Conservation (phyloP, 495 filamentous ascomycete species). For the Pyrenula aspistea region DNA sequence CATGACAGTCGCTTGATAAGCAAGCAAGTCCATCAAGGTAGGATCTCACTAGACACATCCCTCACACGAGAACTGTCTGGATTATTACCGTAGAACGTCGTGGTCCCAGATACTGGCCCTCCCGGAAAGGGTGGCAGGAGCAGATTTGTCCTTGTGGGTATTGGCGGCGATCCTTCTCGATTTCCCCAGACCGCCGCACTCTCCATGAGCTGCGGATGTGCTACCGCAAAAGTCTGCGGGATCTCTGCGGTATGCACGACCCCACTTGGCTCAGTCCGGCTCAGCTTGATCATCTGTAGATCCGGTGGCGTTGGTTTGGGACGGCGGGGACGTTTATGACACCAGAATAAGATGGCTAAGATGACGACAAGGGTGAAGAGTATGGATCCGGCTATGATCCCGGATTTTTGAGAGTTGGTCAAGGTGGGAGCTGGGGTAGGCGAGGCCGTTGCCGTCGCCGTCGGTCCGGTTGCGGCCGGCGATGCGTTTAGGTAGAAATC, state of each 20-base stretch:
- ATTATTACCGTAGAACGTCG: background rate
- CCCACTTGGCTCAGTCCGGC: background rate
- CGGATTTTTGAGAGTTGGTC: background rate
- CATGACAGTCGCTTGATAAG: too few relatives aligned
- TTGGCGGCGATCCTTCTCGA: too few relatives aligned
- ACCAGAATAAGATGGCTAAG: background rate
- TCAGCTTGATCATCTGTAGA: background rate
- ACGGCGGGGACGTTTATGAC: too few relatives aligned
- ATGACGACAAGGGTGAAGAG: slow-evolving; percentile 3
- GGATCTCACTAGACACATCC: background rate
- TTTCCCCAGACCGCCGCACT: background rate
- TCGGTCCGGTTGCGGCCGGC: background rate
- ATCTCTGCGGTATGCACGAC: background rate
- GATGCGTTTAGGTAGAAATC: too few relatives aligned
- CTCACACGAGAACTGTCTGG: background rate
- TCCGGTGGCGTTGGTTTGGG: background rate
- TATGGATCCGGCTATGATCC: slow-evolving; percentile 1
- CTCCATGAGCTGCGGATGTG: background rate
- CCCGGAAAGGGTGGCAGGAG: too few relatives aligned
- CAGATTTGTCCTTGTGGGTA: too few relatives aligned
- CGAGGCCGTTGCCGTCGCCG: background rate
- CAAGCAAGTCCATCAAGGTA: too few relatives aligned
- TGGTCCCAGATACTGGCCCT: background rate
- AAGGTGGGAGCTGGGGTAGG: background rate
- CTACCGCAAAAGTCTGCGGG: background rate